Evolutionary conservation across 345 rosid species (phyloP).

Genomic region (Citrus cavaleriei): DNA sequence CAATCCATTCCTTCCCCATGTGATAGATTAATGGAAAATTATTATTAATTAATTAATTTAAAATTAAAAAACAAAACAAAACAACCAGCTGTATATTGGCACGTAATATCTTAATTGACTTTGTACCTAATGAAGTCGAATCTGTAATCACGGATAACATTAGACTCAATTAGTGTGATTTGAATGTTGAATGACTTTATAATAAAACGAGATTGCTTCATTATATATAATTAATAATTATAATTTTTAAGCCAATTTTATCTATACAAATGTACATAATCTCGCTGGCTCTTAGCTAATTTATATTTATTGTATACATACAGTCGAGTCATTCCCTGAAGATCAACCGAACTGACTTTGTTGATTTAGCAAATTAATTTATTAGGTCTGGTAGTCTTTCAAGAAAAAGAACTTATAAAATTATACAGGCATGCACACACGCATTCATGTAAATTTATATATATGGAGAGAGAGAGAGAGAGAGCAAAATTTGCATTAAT

Average conservation of each 20-base stretch:
- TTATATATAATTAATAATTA: too few relatives aligned
- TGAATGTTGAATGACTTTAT: not conserved
- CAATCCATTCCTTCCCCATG: not conserved
- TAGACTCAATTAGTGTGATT: not conserved
- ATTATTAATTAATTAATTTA: too few relatives aligned
- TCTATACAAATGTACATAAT: not conserved
- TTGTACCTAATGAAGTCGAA: not conserved
- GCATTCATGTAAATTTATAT: too few relatives aligned
- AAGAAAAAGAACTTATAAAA: too few relatives aligned
- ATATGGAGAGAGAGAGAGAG: too few relatives aligned
- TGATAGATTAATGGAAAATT: not conserved
- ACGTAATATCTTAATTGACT: not conserved
- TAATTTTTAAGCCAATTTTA: not conserved
- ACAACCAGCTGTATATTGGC: not conserved
- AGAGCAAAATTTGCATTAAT: too few relatives aligned
- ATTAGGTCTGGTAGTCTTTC: too few relatives aligned
- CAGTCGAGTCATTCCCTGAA: not conserved
- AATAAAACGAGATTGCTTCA: not conserved
- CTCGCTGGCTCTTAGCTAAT: not conserved
- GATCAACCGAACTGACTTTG: too few relatives aligned
- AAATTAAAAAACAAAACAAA: too few relatives aligned
- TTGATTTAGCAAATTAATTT: too few relatives aligned
- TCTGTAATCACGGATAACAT: not conserved
- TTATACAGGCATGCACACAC: too few relatives aligned
- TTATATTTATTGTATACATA: too few relatives aligned